Evolutionary conservation across 1,284 basidiomycete genomes (phyloP).

Genomic region (Xanthoconium separans): DNA sequence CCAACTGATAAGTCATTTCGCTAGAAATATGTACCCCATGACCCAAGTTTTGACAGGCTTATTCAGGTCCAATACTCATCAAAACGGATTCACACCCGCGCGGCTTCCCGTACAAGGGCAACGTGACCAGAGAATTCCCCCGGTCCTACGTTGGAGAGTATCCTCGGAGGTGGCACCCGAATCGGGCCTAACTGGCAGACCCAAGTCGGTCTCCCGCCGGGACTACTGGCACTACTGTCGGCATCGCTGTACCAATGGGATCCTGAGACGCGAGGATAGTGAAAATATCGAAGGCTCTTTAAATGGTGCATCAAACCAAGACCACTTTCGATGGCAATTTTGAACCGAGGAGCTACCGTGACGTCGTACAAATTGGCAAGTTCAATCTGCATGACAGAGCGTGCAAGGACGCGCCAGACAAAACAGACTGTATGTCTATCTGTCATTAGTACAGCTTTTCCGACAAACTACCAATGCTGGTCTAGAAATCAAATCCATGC

Average conservation of each 20-base stretch:
- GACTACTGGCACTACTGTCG: too few species aligned
- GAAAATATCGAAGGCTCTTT: too few species aligned
- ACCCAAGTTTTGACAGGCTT: slow-evolving; percentile 5
- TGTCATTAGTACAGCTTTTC: background rate
- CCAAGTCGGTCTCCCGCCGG: background rate
- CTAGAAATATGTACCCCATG: slow-evolving; percentile 19
- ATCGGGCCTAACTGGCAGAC: background rate
- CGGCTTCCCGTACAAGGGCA: slow-evolving; percentile 17
- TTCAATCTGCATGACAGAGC: too few species aligned
- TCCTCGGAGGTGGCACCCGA: background rate
- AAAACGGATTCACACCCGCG: slow-evolving; percentile 2
- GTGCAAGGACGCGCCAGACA: too few species aligned
- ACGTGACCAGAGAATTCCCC: background rate
- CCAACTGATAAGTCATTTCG: background rate
- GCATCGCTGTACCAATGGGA: too few species aligned
- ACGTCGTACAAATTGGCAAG: too few species aligned
- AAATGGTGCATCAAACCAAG: too few species aligned
- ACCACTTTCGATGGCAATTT: too few species aligned
- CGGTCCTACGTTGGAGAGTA: background rate
- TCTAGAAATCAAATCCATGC: slow-evolving; percentile 85
- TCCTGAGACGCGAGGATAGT: too few species aligned
- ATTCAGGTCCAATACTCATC: slow-evolving; percentile 1
- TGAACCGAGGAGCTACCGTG: too few species aligned
- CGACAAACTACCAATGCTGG: slow-evolving; percentile 9
- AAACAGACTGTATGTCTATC: background rate